A percentile compares a stretch with the other conserved stretches of the same genome.
phyloP scores from a whole-genome alignment of 768 basidiomycete species.

The Lyophyllum semitale region DNA sequence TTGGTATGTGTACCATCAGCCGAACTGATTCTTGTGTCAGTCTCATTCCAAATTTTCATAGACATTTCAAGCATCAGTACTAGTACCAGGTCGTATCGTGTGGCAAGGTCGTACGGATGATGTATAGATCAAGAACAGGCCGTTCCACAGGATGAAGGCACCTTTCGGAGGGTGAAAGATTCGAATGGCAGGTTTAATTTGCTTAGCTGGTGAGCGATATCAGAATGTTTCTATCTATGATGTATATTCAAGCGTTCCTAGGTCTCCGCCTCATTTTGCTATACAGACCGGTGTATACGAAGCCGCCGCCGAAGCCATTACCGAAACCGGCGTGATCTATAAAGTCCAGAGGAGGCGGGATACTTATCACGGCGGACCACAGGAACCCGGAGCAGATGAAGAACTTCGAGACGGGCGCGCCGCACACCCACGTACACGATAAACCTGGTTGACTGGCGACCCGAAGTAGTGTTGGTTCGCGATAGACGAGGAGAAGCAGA shows the following conservation, averaged over 20 bases:
- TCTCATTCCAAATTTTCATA: constrained; percentile 29
- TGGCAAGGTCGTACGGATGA: constrained; percentile 99
- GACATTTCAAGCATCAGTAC: constrained; percentile 94
- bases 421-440: too few relatives aligned
- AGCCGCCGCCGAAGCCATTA: constrained; percentile 86
- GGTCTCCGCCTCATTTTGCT: too few relatives aligned
- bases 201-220: constrained; percentile 66
- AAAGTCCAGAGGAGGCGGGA: constrained; percentile 79
- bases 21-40: background rate
- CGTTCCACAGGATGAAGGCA: constrained; percentile 81
- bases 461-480: too few relatives aligned
- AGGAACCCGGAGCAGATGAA: constrained; percentile 23
- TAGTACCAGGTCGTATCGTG: constrained; percentile 89
- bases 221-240: background rate
- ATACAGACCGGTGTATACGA: constrained; percentile 92
- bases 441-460: constrained; percentile 65
- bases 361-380: constrained; percentile 95
- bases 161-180: constrained; percentile 77
- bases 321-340: constrained; percentile 85
- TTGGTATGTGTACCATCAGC: constrained; percentile 56
- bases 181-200: constrained; percentile 86
- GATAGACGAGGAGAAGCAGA: constrained; percentile 9
- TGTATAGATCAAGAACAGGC: constrained; percentile 83
- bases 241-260: constrained; percentile 27
- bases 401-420: too few relatives aligned